Conservation (phyloP, 164 flowering plant species). For the Vitis cinerea region DNA sequence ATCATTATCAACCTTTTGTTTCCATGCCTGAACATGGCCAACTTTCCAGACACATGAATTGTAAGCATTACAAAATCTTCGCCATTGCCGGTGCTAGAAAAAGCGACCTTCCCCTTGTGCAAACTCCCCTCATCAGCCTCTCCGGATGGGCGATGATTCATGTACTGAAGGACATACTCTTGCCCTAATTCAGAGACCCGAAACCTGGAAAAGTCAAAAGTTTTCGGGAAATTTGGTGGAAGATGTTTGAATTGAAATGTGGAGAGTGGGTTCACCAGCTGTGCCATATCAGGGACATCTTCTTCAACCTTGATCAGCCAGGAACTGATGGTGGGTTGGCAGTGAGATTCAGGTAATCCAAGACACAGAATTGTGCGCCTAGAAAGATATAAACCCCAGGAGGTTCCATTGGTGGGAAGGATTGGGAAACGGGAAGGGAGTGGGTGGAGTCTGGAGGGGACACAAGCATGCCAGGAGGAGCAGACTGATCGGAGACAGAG, state of each 20-base stretch:
- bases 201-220: slow-evolving; percentile 24
- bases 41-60: slow-evolving; percentile 64
- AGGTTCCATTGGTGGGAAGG: slow-evolving; percentile 35
- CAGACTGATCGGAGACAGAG: slow-evolving; percentile 67
- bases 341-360: slow-evolving; percentile 2
- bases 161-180: slow-evolving; percentile 46
- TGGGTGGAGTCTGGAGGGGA: slow-evolving; percentile 21
- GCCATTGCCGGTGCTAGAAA: slow-evolving; percentile 10
- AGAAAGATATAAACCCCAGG: slow-evolving; percentile 49
- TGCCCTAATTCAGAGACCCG: slow-evolving; percentile 41
- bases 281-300: slow-evolving; percentile 16
- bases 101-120: slow-evolving; percentile 64
- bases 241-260: slow-evolving; percentile 20
- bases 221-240: slow-evolving; percentile 26
- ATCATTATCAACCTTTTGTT: slow-evolving; percentile 52
- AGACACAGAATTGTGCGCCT: slow-evolving; percentile 43
- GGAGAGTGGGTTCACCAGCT: slow-evolving; percentile 46
- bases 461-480: slow-evolving; percentile 53
- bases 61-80: slow-evolving; percentile 39
- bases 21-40: slow-evolving; percentile 53
- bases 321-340: not conserved
- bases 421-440: slow-evolving; percentile 33
- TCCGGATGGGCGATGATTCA: slow-evolving; percentile 29
- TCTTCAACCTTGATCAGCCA: slow-evolving; percentile 64
- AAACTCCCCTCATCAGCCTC: slow-evolving; percentile 30